Evolutionary conservation across 257 asterid genomes (phyloP), one percentile per base, ranked within the genome.

Genomic region (Knoxia roxburghii): DNA sequence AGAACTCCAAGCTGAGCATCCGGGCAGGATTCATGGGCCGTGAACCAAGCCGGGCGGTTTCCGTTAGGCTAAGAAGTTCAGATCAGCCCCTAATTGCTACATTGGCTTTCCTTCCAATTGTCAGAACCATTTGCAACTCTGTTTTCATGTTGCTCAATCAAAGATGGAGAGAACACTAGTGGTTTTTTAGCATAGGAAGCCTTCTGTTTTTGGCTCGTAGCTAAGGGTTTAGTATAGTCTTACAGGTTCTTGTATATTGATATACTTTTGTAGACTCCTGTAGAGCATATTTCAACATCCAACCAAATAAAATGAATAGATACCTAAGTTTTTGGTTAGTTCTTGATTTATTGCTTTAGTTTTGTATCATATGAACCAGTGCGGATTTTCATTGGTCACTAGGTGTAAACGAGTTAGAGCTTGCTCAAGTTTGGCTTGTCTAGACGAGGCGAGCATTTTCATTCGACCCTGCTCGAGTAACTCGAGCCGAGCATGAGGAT

Each of bases 41-140:
- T 74, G 76, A 82, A 75, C 79, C n/a, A 56, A 78, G 68, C 6
- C 84, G 89, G 60, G 77, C 64, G 78, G 73, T 90, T 37, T 73
- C 73, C 48, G 39, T 88, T 29, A 77, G 69, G 77, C 79, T 78
- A 37, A 81, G 81, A 78, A 74, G 82, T 40, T 85, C 84, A n/a
- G 90, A 85, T 68, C 86, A 80, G 48, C 82, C 76, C 45, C 87
- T 73, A 27, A 65, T 89, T 64, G 83, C 83, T 41, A 70, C 81
- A 46, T 18, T 89, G 20, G 86, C 83, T 27, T 56, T 87, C 26
- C 73, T 85, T 56, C 91, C 86, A 7, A 49, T 81, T 52, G 86
- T 81, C 59, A 77, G 61, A 67, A 77, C 85, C 40, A 66, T 81
- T 15, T 72, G 74, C 64, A 61, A 68, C 75, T 65, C 55, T 29